phyloP scores from a whole-genome alignment of 805 yeast genomes.

The Candida rishiriensis region DNA sequence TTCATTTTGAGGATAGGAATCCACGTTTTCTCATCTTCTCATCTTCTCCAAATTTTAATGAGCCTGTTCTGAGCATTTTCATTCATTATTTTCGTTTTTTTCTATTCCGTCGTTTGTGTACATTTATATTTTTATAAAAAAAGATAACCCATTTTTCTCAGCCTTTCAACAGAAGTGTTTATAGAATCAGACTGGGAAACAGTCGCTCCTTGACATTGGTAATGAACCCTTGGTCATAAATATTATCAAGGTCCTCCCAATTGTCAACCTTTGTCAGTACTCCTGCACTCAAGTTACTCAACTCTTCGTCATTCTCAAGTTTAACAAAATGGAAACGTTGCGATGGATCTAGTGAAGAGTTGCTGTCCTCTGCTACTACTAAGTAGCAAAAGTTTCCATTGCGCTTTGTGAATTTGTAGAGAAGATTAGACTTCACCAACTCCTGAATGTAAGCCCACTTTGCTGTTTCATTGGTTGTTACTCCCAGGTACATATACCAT shows the following conservation, averaged over 20 bases:
- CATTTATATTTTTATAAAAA: not conserved
- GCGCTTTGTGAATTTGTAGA: conserved; percentile 22
- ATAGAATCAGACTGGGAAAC: conserved; percentile 14
- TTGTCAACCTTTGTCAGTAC: conserved; percentile 8
- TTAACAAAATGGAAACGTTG: conserved; percentile 1
- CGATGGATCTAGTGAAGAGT: not conserved
- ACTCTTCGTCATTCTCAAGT: conserved; percentile 5
- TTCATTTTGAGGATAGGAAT: no score
- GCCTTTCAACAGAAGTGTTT: not conserved
- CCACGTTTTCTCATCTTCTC: not conserved
- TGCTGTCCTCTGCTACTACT: not conserved
- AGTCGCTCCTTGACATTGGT: conserved; percentile 35
- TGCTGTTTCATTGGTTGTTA: conserved; percentile 50
- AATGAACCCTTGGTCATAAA: conserved; percentile 48
- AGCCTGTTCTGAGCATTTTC: not conserved
- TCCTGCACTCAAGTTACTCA: conserved; percentile 1
- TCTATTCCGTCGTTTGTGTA: not conserved
- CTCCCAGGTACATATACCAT: conserved; percentile 48
- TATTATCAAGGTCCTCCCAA: conserved; percentile 35
- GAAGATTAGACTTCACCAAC: conserved; percentile 26
- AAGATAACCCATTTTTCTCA: not conserved
- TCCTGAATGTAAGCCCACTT: conserved; percentile 51
- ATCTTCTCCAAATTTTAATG: not conserved
- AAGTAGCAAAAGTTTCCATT: not conserved
- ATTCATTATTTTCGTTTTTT: not conserved